Base-by-base conservation (phyloP, 2,329 filamentous ascomycete species). In the Trematosphaeria pertusa region DNA sequence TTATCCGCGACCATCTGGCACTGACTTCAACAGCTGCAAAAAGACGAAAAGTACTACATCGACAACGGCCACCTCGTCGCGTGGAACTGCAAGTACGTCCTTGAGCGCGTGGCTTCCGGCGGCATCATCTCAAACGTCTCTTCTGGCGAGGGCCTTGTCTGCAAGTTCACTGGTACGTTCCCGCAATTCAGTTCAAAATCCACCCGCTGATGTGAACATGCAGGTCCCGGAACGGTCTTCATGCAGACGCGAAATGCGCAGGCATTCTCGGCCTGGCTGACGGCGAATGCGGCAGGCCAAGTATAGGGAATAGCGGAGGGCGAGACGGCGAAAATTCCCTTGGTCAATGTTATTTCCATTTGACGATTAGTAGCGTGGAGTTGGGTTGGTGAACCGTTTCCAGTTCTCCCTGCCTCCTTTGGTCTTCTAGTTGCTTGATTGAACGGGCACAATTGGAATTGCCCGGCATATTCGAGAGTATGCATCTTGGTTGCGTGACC, bases 41-140 rank as follows among this genome's bases (percentile, higher is more conserved):
- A 81, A 10, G 87, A 87, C 8, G 93, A 97, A 69, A 88, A 87
- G 59, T 97, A 97, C 72, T 90, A 94, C 56, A 86, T 97, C 46
- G 91, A 96, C 64, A 96, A 96, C 62, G 91, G 91, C 3, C 91
- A 97, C 60, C 80, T 97, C 1, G 91, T 97, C 0, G 93, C 94
- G 0, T 99, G 94, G 94, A 97, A 97, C 69, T 92, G 89, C 66
- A 91, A 96, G 65, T 99, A 97, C 64, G 81, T 89, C 4, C 85
- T 99, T 53, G 91, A 97, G 75, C 86, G 94, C 12, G 88, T 95
- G 3, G 87, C 93, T 0, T 94, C 89, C 3, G 94, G 94, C 2
- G 94, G 94, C 28, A 86, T 99, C 54, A 87, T 99, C n/a, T 93
- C 89, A n/a, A 86, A 87, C 8, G 72, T 96, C 17, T 85, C 86